Percentiles rank a stretch among this genome's conserved stretches.
phyloP scores from a whole-genome alignment of 208 protist species.

The Crithidia fasciculata region DNA sequence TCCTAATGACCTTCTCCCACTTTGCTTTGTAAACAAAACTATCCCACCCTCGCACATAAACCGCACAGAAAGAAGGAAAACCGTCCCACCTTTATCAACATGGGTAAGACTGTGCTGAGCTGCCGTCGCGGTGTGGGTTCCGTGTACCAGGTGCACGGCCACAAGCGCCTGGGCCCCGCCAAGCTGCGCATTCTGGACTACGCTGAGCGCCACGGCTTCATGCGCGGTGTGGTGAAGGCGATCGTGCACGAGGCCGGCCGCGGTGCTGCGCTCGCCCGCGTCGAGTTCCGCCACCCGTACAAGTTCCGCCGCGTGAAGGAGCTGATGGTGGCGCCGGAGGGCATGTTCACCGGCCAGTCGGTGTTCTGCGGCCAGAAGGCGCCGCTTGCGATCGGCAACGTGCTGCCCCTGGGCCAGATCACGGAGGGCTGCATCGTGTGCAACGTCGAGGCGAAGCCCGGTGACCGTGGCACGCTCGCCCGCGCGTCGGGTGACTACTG shows the following conservation, averaged over 20 bases:
- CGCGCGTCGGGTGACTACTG: slow-evolving; percentile 97
- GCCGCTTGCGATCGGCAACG: slow-evolving; percentile 97
- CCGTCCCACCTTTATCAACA: slow-evolving; percentile 23
- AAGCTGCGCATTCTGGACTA: slow-evolving; percentile 97
- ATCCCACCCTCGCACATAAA: too few relatives aligned
- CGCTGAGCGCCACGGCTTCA: slow-evolving; percentile 96
- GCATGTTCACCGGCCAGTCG: slow-evolving; percentile 99
- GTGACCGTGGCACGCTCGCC: slow-evolving; percentile 96
- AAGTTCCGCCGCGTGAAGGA: slow-evolving; percentile 74
- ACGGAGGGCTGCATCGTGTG: slow-evolving; percentile 99
- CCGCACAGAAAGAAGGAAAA: too few relatives aligned
- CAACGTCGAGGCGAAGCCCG: slow-evolving; percentile 98
- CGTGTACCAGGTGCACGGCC: slow-evolving; percentile 93
- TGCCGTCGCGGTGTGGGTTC: slow-evolving; percentile 96
- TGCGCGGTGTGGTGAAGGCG: slow-evolving; percentile 89
- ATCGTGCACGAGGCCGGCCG: slow-evolving; percentile 99
- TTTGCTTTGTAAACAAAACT: too few relatives aligned
- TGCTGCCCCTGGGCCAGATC: slow-evolving; percentile 96
- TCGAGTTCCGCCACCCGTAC: slow-evolving; percentile 97
- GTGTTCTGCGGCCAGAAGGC: slow-evolving; percentile 98
- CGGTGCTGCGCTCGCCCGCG: slow-evolving; percentile 98
- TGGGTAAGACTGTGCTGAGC: slow-evolving; percentile 89
- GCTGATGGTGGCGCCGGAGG: slow-evolving; percentile 98
- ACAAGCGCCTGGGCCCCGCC: slow-evolving; percentile 96
- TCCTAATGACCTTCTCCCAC: too few relatives aligned